Evolutionary conservation across 768 basidiomycete species (phyloP), one percentile per base, ranked within the genome.

Genomic region (Xanthoconium stramineum): DNA sequence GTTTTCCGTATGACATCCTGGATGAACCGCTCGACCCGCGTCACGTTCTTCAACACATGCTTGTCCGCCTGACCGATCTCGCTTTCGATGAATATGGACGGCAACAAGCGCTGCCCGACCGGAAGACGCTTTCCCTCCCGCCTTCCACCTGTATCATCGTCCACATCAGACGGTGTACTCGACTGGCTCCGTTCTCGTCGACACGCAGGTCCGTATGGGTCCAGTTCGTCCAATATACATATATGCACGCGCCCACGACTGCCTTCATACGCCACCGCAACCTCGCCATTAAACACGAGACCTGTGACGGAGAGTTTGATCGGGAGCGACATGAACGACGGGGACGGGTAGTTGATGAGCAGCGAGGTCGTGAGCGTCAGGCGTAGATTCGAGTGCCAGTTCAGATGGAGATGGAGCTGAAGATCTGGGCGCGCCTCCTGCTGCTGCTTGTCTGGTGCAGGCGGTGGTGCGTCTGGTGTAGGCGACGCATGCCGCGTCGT

Each of bases 51-150:
- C 60, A 98, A 68, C 12, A 97, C 91, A 75, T 98, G 95, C 60
- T 94, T 96, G 69, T 98, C 94, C 46, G 87, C 77, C 76, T 98
- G 91, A 4, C 96, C 96, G 49, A 98, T 96, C 76, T 98, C 95
- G 65, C 91, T 94, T 73, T 98, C 96, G 72, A 98, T 95, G 62
- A 86, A 82, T 42, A 97, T 91, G 13, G 84, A 83, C 0, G 92
- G 92, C 20, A 99, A 75, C 14, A 99, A 73, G 30, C 94, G 80
- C 62, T 89, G 86, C 0, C 95, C 94, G 7, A 89, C 79, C 2
- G 91, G 89, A 13, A 89, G 74, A 29, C 85, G 86, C 65, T 92
- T 92, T 10, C 79, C 73, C 0, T 79, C 72, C 15, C 81, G 76
- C 39, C 71, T 70, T 37, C 75, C 74, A 6, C 69, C 72, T 11